Percentiles rank a stretch among this genome's conserved stretches.
These are phyloP conservation scores for Phaeophleospora eucalypticola DNA, from an alignment of 2,329 filamentous ascomycete species.

Conservation along the genomic window DNA sequence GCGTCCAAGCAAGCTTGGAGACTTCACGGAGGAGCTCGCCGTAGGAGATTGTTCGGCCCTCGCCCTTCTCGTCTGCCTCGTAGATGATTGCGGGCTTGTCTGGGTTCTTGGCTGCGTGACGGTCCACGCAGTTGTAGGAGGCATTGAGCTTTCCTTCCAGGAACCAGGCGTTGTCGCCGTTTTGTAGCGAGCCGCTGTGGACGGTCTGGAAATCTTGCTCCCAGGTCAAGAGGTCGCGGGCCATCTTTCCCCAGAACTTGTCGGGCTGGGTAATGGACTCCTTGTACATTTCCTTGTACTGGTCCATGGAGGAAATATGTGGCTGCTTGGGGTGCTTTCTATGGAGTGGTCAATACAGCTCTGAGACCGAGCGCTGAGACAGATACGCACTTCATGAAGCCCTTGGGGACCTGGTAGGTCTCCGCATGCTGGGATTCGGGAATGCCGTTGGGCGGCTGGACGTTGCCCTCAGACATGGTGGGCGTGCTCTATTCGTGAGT, in stretches of 20 bases:
- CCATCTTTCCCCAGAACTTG: conserved; percentile 83
- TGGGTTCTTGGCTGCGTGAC: conserved; percentile 92
- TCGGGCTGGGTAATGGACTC: conserved; percentile 87
- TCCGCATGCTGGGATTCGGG: conserved; percentile 26
- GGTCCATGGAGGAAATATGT: conserved; percentile 56
- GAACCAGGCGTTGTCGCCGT: conserved; percentile 92
- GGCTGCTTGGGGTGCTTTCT: conserved; percentile 59
- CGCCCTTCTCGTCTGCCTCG: conserved; percentile 85
- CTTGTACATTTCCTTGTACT: conserved; percentile 63
- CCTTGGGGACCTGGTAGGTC: conserved; percentile 29
- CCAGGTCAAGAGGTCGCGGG: conserved; percentile 87
- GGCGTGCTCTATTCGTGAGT: neutral
- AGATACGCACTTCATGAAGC: conserved; percentile 38
- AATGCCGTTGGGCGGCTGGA: conserved; percentile 21
- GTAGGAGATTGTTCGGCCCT: conserved; percentile 89
- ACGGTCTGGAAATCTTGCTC: conserved; percentile 89
- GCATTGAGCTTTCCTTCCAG: conserved; percentile 90
- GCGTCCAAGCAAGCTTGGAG: conserved; percentile 76
- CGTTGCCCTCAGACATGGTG: conserved; percentile 23
- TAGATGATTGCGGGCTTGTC: conserved; percentile 96
- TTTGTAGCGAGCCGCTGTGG: conserved; percentile 66
- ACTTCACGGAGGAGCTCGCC: conserved; percentile 90
- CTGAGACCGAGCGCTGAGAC: conserved; percentile 3
- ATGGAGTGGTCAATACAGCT: conserved; percentile 10
- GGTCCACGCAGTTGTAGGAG: conserved; percentile 95